Evolutionary conservation across 2,329 filamentous ascomycete species (phyloP), one percentile per base, ranked within the genome.

Genomic region (Penicillium sclerotigenum): DNA sequence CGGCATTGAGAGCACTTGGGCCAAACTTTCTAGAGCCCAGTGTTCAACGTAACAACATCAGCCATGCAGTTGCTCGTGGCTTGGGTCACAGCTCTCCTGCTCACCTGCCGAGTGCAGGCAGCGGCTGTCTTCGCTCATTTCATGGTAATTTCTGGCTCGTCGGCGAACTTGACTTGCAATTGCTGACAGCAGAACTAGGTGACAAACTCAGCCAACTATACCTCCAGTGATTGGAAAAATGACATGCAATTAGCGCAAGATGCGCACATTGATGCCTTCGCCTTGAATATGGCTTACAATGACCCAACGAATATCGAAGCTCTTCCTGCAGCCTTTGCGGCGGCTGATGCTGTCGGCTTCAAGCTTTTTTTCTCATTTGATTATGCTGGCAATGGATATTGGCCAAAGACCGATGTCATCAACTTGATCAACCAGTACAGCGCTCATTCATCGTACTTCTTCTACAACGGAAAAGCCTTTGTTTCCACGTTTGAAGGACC

Each of bases 401-500:
- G 72, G 72, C 36, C 36, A 6, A 38, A 10, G 62, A 65, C 0
- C 48, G 59, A 8, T 22, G 68, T 72, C 8, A 54, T 71, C 28
- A 47, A 59, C 0, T 57, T 60, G 2, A 59, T 75, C 10, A 58
- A 68, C 26, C 59, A 59, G 14, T 73, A 71, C 52, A 65, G 65
- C 14, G 36, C 40, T 3, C 55, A 52, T 2, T 20, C 36, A 0
- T 50, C 60, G 0, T 70, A 74, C 52, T 73, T 66, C 57, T 56
- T 62, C 13, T 61, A 67, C 43, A 57, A 67, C 10, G 61, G 63
- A 3, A 66, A 61, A 37, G 72, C 75, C 0, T 61, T 78, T 2
- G 72, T 75, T 0, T 76, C 74, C 0, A 78, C 76, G 0, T 78
- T 78, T 26, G 76, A 81, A 60, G 80, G 80, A 1, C 57, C 74